Base-by-base conservation (phyloP, 202 grass and related monocot genomes). In the Sporobolus alterniflorus region DNA sequence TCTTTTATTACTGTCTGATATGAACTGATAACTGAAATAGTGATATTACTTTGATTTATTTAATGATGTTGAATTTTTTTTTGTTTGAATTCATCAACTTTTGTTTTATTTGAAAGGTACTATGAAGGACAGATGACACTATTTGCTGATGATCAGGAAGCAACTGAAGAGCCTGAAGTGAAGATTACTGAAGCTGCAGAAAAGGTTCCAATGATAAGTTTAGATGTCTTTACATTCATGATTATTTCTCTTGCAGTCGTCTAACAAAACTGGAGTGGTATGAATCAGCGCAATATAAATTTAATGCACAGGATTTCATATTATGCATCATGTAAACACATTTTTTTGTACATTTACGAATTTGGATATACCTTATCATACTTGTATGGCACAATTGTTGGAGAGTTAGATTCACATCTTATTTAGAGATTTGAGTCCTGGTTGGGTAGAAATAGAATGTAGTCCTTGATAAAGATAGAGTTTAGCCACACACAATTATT, bases 111-210 rank as follows among this genome's bases (percentile, higher is more conserved):
- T 56, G 2, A 48, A 79, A 98, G 96, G 81, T 98, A 98, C 75
- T 98, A 92, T 88, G 84, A 92, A 89, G 93, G 96, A 48, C 65
- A 90, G 73, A 78, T 98, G 69, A 55, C 82, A 67, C 54, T 68
- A 28, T 83, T 87, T 84, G 82, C 79, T 51, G 91, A 92, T 9
- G 87, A 90, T 59, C 82, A 89, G 39, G 81, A 85, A 75, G 87
- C 89, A 69, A 76, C 40, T 57, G 91, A 94, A 79, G 93, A 98
- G 49, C 61, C 89, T 76, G 63, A 82, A 74, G 64, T 89, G 39
- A 95, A 86, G 68, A 83, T 96, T 63, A 87, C 80, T 83, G 96
- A 98, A 88, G 89, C 90, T 93, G 92, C 89, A 85, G 93, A 94
- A 69, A 98, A 98, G 96, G 96, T 98, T 76, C 3, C 2, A 57